Evolutionary conservation across 768 basidiomycete genomes (phyloP).

Genomic region (Mycena crocata): DNA sequence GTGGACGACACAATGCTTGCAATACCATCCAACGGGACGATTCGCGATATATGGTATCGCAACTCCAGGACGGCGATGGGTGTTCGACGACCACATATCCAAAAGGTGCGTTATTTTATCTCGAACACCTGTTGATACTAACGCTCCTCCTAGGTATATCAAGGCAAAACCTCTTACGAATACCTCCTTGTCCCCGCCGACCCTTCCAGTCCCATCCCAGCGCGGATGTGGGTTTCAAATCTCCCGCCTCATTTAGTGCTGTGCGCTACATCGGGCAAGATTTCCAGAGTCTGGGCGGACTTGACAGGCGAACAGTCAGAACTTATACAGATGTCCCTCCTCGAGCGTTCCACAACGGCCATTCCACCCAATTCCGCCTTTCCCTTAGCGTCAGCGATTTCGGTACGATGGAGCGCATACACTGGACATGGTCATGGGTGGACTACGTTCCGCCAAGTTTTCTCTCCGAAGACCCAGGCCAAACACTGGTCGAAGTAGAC

Average conservation of each 20-base stretch:
- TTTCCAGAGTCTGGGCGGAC: neutral
- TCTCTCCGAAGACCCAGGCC: constrained; percentile 4
- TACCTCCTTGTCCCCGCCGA: constrained; percentile 6
- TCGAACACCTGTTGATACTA: neutral
- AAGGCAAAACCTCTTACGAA: constrained; percentile 7
- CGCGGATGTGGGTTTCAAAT: neutral
- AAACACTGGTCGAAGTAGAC: neutral
- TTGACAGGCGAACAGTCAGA: neutral
- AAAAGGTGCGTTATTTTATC: neutral
- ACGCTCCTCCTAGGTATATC: constrained; percentile 1
- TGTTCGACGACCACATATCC: constrained; percentile 12
- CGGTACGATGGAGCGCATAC: neutral
- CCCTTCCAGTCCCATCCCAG: neutral
- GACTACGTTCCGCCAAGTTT: constrained; percentile 4
- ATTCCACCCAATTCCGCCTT: too few relatives aligned
- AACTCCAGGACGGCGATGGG: neutral
- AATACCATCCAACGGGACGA: neutral
- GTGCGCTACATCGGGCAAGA: neutral
- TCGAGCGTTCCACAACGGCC: neutral
- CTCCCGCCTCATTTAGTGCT: constrained; percentile 2
- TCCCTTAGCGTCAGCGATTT: neutral
- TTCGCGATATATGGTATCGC: neutral
- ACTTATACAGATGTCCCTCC: neutral
- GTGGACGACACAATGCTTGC: neutral
- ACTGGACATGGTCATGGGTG: neutral